phyloP scores from a whole-genome alignment of 2,329 filamentous ascomycete species.

The Monilinia laxa region DNA sequence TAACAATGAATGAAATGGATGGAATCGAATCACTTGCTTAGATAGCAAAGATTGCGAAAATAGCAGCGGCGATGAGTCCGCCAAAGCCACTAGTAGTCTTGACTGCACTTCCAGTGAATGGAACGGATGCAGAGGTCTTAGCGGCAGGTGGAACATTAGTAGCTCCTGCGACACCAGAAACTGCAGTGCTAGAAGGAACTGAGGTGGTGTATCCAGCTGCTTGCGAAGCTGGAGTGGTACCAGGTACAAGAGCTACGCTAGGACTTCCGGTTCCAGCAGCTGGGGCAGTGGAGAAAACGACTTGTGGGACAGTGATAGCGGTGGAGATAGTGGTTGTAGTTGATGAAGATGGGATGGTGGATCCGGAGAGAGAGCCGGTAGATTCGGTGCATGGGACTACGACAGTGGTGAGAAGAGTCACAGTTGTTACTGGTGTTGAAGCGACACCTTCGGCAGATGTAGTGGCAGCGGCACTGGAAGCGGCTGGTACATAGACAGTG shows the following conservation, averaged over 20 bases:
- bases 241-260: constrained; percentile 43
- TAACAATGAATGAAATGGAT: constrained; percentile 12
- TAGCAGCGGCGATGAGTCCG: constrained; percentile 32
- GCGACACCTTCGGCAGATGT: constrained; percentile 27
- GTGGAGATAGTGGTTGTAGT: constrained; percentile 49
- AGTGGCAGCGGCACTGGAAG: constrained; percentile 36
- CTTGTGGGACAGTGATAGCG: constrained; percentile 52
- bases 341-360: constrained; percentile 51
- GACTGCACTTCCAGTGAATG: constrained; percentile 41
- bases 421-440: constrained; percentile 49
- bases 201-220: constrained; percentile 30
- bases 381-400: constrained; percentile 51
- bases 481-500: constrained; percentile 55
- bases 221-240: constrained; percentile 31
- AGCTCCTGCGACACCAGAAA: constrained; percentile 17
- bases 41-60: constrained; percentile 35
- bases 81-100: constrained; percentile 34
- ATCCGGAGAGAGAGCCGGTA: constrained; percentile 41
- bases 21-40: constrained; percentile 25
- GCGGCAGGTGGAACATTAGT: constrained; percentile 34
- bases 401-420: constrained; percentile 51
- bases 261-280: constrained; percentile 23
- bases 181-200: constrained; percentile 26
- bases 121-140: constrained; percentile 40
- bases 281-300: constrained; percentile 46